Conservation (phyloP, 768 basidiomycete species). For the Boletus bicolor region DNA sequence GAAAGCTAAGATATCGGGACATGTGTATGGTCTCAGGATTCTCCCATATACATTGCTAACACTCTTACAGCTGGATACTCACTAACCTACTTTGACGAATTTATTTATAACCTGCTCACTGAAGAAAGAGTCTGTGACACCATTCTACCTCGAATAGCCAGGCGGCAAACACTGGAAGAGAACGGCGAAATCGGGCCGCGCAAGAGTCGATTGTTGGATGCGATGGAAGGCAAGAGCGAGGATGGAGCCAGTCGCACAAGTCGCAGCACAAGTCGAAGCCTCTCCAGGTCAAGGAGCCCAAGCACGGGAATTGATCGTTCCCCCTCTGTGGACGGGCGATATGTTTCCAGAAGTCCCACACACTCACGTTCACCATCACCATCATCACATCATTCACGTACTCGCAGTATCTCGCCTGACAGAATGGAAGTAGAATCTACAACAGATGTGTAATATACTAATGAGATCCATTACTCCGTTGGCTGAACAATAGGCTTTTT, state of each 20-base stretch:
- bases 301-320: conserved; percentile 28
- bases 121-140: conserved; percentile 96
- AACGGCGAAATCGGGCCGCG: conserved; percentile 84
- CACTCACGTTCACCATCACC: conserved; percentile 38
- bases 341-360: conserved; percentile 65
- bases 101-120: conserved; percentile 74
- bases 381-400: conserved; percentile 50
- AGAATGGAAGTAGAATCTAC: conserved; percentile 43
- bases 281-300: conserved; percentile 25
- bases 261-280: conserved; percentile 32
- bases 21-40: conserved; percentile 55
- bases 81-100: conserved; percentile 89
- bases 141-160: conserved; percentile 86
- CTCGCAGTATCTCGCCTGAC: conserved; percentile 57
- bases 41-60: neutral
- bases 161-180: conserved; percentile 86
- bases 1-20: conserved; percentile 79
- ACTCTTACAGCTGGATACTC: conserved; percentile 68
- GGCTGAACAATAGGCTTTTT: conserved; percentile 22
- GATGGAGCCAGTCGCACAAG: conserved; percentile 41
- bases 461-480: conserved; percentile 17
- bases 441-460: conserved; percentile 14
- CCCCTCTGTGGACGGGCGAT: conserved; percentile 50
- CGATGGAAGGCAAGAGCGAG: conserved; percentile 74
- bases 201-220: conserved; percentile 82